Evolutionary conservation across 148 eudicot species (phyloP), one percentile per base, ranked within the genome.

Genomic region (Rhododendron molle): DNA sequence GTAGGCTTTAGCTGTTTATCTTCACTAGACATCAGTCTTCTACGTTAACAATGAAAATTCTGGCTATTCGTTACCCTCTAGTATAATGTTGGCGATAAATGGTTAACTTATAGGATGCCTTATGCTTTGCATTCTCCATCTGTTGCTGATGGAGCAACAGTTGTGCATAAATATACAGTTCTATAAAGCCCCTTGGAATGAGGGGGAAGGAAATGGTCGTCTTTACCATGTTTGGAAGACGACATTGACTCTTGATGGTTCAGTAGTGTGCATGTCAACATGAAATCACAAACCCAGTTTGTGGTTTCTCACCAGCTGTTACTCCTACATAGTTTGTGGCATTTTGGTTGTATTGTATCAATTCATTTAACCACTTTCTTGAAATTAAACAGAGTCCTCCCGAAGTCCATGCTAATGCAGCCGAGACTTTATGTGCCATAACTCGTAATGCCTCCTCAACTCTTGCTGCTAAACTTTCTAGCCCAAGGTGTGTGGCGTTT

Each of bases 371-470:
- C 30, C n/a, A 73, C 44, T 81, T 46, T 90, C 50, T 83, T 85
- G 3, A 47, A 82, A 71, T 87, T 88, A 71, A 85, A 76, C 94
- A 97, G 98, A 90, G 92, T 87, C 83, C 98, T 86, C 90, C 99
- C 71, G 99, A 97, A 92, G 99, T 97, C 85, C 99, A 97, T 88
- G 94, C 95, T 83, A 97, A 97, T 90, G 96, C 98, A 69, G 98
- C 99, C 26, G 99, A 95, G 89, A 93, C 96, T 76, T 91, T 97
- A 36, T 95, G 98, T 88, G 92, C 96, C 76, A 92, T 97, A 83
- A 97, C 98, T 78, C 92, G 94, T 83, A 97, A 93, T 88, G 87
- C 92, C 83, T 94, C 96, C 76, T 95, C 99, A n/a, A 91, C 96
- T 80, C 95, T 97, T 87, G 96, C 98, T 77, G 88, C 93, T 50